Evolutionary conservation across 1,284 basidiomycete species (phyloP).

Genomic region (Cryptococcus hybrid): DNA sequence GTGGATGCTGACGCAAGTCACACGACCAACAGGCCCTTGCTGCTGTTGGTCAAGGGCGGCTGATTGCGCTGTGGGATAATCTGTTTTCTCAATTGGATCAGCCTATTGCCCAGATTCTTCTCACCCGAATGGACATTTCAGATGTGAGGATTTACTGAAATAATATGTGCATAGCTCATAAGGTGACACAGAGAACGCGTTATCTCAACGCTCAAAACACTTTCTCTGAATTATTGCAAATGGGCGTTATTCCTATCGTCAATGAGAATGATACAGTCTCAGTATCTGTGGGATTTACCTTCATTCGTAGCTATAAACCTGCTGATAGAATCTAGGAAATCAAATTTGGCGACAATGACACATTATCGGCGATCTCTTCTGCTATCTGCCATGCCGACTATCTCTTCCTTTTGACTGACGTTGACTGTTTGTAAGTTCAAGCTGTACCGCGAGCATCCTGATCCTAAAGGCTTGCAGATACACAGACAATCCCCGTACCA

Average conservation of each 20-base stretch:
- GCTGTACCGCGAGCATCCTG: not conserved
- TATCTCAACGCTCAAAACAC: conserved; percentile 95
- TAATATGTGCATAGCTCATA: not conserved
- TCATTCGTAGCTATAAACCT: not conserved
- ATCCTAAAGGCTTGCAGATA: conserved; percentile 53
- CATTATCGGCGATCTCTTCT: conserved; percentile 92
- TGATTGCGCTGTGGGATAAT: conserved; percentile 97
- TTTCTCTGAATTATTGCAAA: conserved; percentile 76
- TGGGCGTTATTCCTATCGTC: conserved; percentile 92
- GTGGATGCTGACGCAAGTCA: not conserved
- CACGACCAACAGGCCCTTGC: conserved; percentile 69
- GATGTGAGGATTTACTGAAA: conserved; percentile 63
- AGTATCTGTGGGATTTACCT: conserved; percentile 66
- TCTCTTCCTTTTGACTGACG: conserved; percentile 94
- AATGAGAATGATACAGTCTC: conserved; percentile 97
- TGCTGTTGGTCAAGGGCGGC: conserved; percentile 91
- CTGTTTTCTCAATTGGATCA: conserved; percentile 90
- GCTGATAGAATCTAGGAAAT: conserved; percentile 68
- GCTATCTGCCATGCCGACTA: conserved; percentile 98
- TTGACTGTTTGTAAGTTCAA: conserved; percentile 67
- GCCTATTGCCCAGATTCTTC: conserved; percentile 90
- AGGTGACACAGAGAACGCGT: conserved; percentile 66
- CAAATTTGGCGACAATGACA: conserved; percentile 99
- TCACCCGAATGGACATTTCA: conserved; percentile 94
- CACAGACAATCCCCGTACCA: conserved; percentile 90